Base-by-base conservation (phyloP, 306 rosid genomes). In the Biancaea sappan region DNA sequence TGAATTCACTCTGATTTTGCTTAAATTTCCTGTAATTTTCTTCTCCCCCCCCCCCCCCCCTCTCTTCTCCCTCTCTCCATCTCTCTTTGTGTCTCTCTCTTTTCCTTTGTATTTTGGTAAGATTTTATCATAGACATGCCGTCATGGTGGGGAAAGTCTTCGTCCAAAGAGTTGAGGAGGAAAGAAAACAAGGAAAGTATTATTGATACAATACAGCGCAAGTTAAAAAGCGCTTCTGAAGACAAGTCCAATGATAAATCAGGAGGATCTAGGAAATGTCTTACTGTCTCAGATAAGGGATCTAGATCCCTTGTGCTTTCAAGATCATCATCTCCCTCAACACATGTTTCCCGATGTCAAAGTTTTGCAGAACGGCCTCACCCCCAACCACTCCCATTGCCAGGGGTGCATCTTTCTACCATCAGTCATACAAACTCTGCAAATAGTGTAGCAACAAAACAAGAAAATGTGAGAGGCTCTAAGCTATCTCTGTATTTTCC, bases 111-210 rank as follows among this genome's bases (percentile, higher is more conserved):
- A 34, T 34, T 51, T 64, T 63, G 22, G 32, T 73, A 66, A 73
- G 22, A 60, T 78, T 82, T 69, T 69, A 26, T 15, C 24, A 56
- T 13, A 80, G 81, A 69, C 62, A 93, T 94, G 98, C 90, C 82
- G 29, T 70, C 87, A 37, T 94, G 98, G 98, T 94, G 98, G 97
- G 93, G 90, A 69, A 94, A 82, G 76, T 79, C 88, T 41, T 86
- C 97, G 4, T 86, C 97, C 82, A 91, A 89, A 76, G 97, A 94
- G 66, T 82, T 13, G 31, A 91, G 89, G 87, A 81, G 75, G 88
- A 94, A 91, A 81, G 38, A 83, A 32, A 77, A 81, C 28, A 87
- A 72, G 90, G 97, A 85, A 84, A 88, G 90, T 80, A 79, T 94
- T 69, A 73, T 91, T 59, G 91, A 89, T 43, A 61, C 88, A 29